A percentile compares a stretch with the other conserved stretches of the same genome.
Evolutionary conservation across 768 basidiomycete genomes (phyloP).

Genomic region (Galerina marginata): DNA sequence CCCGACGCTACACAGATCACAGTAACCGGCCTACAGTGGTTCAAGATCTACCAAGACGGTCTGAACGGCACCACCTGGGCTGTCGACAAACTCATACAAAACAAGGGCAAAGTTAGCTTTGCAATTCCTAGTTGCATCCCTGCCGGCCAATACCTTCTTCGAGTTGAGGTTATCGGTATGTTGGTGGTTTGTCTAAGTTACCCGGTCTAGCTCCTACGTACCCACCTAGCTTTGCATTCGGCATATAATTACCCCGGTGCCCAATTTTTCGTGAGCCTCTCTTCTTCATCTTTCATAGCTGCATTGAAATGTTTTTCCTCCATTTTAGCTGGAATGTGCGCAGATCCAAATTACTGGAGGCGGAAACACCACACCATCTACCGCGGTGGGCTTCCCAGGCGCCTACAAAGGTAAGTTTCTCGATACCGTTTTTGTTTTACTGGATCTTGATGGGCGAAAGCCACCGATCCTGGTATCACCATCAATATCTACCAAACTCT

Average conservation of each 20-base stretch:
- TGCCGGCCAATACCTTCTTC: constrained; percentile 24
- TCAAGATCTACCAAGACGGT: constrained; percentile 26
- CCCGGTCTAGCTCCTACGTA: not conserved
- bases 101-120: constrained; percentile 24
- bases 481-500: constrained; percentile 48
- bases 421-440: not conserved
- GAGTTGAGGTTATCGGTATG: constrained; percentile 25
- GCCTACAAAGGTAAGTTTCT: constrained; percentile 41
- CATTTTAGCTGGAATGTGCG: constrained; percentile 47
- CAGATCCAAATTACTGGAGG: constrained; percentile 52
- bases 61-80: constrained; percentile 21
- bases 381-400: constrained; percentile 54
- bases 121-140: constrained; percentile 25
- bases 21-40: constrained; percentile 26
- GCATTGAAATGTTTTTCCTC: not conserved
- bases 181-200: not conserved
- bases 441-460: constrained; percentile 16
- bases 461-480: constrained; percentile 50
- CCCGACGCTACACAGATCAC: constrained; percentile 48
- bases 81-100: constrained; percentile 24
- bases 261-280: constrained; percentile 51
- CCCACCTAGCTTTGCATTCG: constrained; percentile 45
- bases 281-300: not conserved
- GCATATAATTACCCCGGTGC: constrained; percentile 55
- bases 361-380: constrained; percentile 41